These are phyloP conservation scores for Chrysanthemum seticuspe DNA, from an alignment of 129 eudicot species.

Conservation along the genomic window DNA sequence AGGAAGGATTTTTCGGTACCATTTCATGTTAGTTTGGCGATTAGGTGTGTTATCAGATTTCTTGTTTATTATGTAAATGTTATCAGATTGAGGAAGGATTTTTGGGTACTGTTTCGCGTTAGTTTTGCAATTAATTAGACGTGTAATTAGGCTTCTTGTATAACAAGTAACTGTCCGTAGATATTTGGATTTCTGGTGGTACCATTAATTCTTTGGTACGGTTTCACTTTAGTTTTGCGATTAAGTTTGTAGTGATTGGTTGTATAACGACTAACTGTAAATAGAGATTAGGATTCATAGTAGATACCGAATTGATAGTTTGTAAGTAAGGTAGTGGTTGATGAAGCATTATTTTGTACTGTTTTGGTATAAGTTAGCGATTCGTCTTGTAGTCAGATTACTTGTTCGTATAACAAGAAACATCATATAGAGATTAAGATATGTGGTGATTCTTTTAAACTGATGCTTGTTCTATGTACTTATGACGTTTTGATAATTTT, in stretches of 20 bases:
- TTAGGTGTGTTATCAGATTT: too few relatives aligned
- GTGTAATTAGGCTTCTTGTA: conserved; percentile 8
- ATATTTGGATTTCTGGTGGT: too few relatives aligned
- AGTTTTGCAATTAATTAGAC: neutral
- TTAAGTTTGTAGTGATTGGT: too few relatives aligned
- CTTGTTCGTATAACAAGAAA: neutral
- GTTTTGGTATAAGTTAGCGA: neutral
- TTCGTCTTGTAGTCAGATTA: neutral
- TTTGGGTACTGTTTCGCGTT: neutral
- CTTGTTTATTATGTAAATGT: too few relatives aligned
- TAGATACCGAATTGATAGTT: neutral
- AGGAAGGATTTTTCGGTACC: too few relatives aligned
- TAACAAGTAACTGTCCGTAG: too few relatives aligned
- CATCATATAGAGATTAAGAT: neutral
- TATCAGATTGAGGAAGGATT: neutral
- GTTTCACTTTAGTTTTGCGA: too few relatives aligned
- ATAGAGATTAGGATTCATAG: too few relatives aligned
- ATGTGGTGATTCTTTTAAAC: neutral
- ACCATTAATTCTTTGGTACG: too few relatives aligned
- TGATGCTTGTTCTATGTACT: conserved; percentile 11
- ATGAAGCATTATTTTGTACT: neutral
- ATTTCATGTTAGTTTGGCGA: too few relatives aligned
- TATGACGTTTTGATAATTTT: conserved; percentile 15
- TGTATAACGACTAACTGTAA: too few relatives aligned
- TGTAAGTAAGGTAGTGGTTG: neutral